A percentile compares a stretch with the other conserved stretches of the same genome.
These are phyloP conservation scores for Desmodesmus armatus DNA, from an alignment of 139 green algal species.

Conservation along the genomic window DNA sequence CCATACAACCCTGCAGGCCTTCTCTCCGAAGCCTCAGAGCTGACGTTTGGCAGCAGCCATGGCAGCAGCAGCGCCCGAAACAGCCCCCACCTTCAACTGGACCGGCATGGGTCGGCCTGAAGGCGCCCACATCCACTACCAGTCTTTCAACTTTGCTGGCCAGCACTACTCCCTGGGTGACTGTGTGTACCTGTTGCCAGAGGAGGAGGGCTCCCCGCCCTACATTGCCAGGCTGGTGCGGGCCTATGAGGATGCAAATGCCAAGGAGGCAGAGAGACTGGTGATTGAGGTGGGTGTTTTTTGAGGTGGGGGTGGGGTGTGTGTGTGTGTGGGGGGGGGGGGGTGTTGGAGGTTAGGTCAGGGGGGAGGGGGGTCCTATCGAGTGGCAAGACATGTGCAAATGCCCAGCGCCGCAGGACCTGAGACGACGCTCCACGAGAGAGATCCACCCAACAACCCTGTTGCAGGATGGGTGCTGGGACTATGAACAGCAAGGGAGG, in stretches of 20 bases:
- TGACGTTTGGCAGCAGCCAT: no score
- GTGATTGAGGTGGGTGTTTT: conserved; percentile 69
- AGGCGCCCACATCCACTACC: conserved; percentile 20
- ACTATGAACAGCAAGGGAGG: no score
- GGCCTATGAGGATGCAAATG: conserved; percentile 56
- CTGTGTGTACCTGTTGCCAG: conserved; percentile 62
- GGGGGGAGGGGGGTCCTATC: no score
- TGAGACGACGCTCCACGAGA: no score
- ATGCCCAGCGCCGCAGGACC: no score
- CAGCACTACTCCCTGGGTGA: conserved; percentile 50
- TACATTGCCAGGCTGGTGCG: conserved; percentile 63
- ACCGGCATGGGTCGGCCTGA: conserved; percentile 2
- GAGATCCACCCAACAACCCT: background rate
- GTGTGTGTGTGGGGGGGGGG: no score
- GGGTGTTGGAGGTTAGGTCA: no score
- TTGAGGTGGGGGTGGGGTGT: no score
- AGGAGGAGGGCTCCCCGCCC: conserved; percentile 59
- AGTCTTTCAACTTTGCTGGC: conserved; percentile 38
- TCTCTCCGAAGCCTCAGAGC: no score
- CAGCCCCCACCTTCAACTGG: conserved; percentile 48
- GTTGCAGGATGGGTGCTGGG: no score
- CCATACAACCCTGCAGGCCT: no score
- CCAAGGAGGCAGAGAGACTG: conserved; percentile 51
- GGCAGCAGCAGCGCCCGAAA: background rate
- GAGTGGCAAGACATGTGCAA: no score